Conservation (phyloP, 768 basidiomycete genomes). For the Hericium rajendrae region DNA sequence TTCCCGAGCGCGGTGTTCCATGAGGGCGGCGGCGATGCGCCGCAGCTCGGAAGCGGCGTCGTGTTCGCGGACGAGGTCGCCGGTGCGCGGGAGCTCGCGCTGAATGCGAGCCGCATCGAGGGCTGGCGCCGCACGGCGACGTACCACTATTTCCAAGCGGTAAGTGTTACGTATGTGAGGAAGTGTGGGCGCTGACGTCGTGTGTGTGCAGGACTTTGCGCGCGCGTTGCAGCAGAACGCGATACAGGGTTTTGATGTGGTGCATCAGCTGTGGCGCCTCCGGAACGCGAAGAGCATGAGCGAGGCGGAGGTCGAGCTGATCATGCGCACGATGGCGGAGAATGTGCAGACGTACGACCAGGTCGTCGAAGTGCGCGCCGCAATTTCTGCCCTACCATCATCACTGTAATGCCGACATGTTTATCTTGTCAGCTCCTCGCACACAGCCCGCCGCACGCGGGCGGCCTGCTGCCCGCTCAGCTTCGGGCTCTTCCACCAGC, state of each 20-base stretch:
- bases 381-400: background rate
- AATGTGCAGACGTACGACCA: conserved; percentile 77
- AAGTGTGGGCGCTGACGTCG: background rate
- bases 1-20: conserved; percentile 50
- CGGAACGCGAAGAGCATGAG: conserved; percentile 62
- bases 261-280: conserved; percentile 79
- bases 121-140: conserved; percentile 83
- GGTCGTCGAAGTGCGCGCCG: conserved; percentile 63
- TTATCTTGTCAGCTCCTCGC: conserved; percentile 61
- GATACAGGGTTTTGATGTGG: conserved; percentile 74
- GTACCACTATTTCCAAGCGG: conserved; percentile 65
- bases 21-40: conserved; percentile 30
- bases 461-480: conserved; percentile 80
- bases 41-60: conserved; percentile 70
- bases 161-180: conserved; percentile 26
- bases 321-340: conserved; percentile 66
- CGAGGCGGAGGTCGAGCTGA: conserved; percentile 64
- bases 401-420: background rate
- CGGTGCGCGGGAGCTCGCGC: conserved; percentile 58
- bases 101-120: conserved; percentile 80
- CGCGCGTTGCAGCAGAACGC: conserved; percentile 42
- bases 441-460: conserved; percentile 59
- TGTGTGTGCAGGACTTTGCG: conserved; percentile 51
- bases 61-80: conserved; percentile 65
- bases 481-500: conserved; percentile 88